Conservation (phyloP, 2,329 filamentous ascomycete genomes). For the Sclerotinia nivalis region DNA sequence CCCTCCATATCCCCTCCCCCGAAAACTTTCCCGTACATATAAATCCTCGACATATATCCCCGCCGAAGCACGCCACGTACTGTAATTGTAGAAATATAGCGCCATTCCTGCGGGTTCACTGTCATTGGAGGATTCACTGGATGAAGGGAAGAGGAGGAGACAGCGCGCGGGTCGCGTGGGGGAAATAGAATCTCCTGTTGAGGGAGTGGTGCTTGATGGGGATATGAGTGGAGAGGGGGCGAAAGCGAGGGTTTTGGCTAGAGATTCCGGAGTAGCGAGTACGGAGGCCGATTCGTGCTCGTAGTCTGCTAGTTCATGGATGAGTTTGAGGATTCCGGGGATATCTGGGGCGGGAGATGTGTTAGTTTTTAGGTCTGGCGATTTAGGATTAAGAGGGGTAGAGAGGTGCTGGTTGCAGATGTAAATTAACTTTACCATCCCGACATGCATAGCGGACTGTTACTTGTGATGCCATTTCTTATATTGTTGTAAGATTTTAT, state of each 20-base stretch:
- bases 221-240: constrained; percentile 51
- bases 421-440: constrained; percentile 1
- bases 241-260: constrained; percentile 77
- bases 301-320: constrained; percentile 84
- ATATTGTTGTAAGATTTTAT: neutral
- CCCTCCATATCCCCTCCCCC: constrained; percentile 79
- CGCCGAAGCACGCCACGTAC: constrained; percentile 83
- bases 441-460: constrained; percentile 18
- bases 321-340: constrained; percentile 74
- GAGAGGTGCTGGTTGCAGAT: neutral
- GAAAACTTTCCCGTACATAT: constrained; percentile 71
- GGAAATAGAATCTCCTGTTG: constrained; percentile 55
- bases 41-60: constrained; percentile 94
- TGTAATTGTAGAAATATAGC: constrained; percentile 94
- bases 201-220: constrained; percentile 45
- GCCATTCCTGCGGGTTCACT: constrained; percentile 68
- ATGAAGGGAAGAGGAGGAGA: constrained; percentile 60
- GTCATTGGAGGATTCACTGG: constrained; percentile 34
- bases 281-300: constrained; percentile 75
- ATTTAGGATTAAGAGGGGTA: too few relatives aligned
- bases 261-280: constrained; percentile 73
- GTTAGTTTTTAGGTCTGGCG: neutral
- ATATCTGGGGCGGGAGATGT: constrained; percentile 59
- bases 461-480: constrained; percentile 10
- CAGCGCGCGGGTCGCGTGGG: constrained; percentile 70